Base-by-base conservation (phyloP, 805 yeast species). In the Hanseniaspora osmophila region DNA sequence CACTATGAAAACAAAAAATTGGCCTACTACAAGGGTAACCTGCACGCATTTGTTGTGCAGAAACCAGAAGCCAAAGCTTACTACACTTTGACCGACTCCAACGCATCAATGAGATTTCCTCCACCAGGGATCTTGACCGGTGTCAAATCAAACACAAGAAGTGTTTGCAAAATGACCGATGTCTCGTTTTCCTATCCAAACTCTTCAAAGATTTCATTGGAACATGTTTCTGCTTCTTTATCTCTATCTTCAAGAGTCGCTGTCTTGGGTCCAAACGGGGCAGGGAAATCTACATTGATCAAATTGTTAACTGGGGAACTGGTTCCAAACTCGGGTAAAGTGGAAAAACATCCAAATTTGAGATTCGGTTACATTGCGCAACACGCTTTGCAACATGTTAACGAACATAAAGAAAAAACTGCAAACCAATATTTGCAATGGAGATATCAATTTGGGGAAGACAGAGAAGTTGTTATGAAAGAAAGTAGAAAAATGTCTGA, bases 331-430 rank as follows among this genome's bases (percentile, higher is more conserved):
- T 73, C 68, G 48, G 98, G 98, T 58, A 80, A 77, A 50, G 96
- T 90, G 47, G 96, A 92, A 69, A 92, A 92, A 66, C 98, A 90
- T 70, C 97, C 97, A 52, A 90, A 90, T 67, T 73, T 92, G 68
- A 87, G 98, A 73, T 86, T 90, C 56, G 98, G 97, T 49, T 90
- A 90, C 70, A 92, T 90, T 70, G 97, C 97, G 17, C 98, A 90
- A 71, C 97, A 90, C 59, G 97, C 98, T 33, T 76, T 90, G 62
- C 95, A 87, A 66, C 97, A 90, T 60, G 97, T 90, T 49, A 95
- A 92, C 63, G 80, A 82, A 69, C 98, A 90, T 68, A 86, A 88
- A 68, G 98, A 90, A 65, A 87, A 87, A 70, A 90, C 97, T 13
- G 95, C 98, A 42, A 90, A 88, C 61, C 97, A 90, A 70, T 90